phyloP scores from a whole-genome alignment of 257 asterid genomes.

The Scutellaria barbata region DNA sequence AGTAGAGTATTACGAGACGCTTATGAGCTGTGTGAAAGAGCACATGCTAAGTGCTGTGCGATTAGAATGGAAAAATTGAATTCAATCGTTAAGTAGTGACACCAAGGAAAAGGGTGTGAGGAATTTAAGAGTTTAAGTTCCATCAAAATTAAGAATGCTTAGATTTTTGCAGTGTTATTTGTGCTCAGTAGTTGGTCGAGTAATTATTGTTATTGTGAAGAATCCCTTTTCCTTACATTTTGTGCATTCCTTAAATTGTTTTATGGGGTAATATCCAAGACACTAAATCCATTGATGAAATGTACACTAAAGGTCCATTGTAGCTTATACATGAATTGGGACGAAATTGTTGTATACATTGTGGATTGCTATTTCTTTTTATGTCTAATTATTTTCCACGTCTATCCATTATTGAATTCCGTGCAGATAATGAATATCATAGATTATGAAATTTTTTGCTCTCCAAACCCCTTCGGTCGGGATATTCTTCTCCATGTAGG shows the following conservation, averaged over 20 bases:
- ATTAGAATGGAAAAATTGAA: slow-evolving; percentile 17
- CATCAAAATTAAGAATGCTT: not conserved
- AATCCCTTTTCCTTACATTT: not conserved
- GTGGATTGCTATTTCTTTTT: not conserved
- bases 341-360: not conserved
- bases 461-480: too few species aligned
- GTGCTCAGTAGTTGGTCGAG: not conserved
- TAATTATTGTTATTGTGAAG: not conserved
- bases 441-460: too few species aligned
- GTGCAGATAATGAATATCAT: not conserved
- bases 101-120: not conserved
- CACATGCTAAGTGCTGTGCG: not conserved
- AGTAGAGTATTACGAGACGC: slow-evolving; percentile 3
- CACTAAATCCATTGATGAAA: not conserved
- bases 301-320: not conserved
- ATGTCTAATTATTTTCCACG: not conserved
- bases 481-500: too few species aligned
- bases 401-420: not conserved
- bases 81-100: too few species aligned
- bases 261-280: not conserved
- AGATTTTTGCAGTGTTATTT: slow-evolving; percentile 5
- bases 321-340: not conserved
- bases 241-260: not conserved
- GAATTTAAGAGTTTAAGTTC: not conserved
- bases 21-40: not conserved